These are phyloP conservation scores for Gryganskiella cystojenkinii DNA, from an alignment of 192 early-diverging fungal genomes.

Conservation along the genomic window DNA sequence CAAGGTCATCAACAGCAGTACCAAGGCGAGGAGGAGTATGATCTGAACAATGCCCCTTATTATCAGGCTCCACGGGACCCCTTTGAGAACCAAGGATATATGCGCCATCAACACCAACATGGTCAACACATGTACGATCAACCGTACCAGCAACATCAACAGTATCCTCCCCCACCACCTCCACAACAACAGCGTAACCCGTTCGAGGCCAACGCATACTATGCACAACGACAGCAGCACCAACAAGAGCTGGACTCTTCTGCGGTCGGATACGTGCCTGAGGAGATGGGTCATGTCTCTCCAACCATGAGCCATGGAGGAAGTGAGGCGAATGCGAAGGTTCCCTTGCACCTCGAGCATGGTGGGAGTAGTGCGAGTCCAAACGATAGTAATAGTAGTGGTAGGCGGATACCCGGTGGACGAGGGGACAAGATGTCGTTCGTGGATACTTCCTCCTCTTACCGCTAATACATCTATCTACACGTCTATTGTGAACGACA, in stretches of 20 bases:
- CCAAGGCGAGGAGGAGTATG: neutral
- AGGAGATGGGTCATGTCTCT: conserved; percentile 35
- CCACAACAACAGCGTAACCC: neutral
- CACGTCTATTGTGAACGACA: neutral
- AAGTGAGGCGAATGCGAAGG: neutral
- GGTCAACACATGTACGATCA: too few species aligned
- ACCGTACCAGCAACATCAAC: neutral
- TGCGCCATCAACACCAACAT: too few species aligned
- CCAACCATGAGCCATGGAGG: neutral
- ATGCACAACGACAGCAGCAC: neutral
- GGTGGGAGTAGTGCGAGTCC: neutral
- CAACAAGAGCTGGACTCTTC: neutral
- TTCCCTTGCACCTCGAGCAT: neutral
- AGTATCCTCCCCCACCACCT: neutral
- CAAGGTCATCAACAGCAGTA: neutral
- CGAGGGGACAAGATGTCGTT: conserved; percentile 33
- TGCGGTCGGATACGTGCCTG: conserved; percentile 1
- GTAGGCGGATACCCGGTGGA: neutral
- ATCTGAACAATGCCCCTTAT: neutral
- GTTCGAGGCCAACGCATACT: neutral
- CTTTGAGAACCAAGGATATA: conserved; percentile 22
- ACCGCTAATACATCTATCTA: neutral
- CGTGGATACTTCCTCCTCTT: conserved; percentile 16
- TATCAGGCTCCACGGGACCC: conserved; percentile 15
- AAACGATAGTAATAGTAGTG: neutral